These are phyloP conservation scores for Aspergillus sp. DNA, from an alignment of 2,329 filamentous ascomycete species.

Conservation along the genomic window DNA sequence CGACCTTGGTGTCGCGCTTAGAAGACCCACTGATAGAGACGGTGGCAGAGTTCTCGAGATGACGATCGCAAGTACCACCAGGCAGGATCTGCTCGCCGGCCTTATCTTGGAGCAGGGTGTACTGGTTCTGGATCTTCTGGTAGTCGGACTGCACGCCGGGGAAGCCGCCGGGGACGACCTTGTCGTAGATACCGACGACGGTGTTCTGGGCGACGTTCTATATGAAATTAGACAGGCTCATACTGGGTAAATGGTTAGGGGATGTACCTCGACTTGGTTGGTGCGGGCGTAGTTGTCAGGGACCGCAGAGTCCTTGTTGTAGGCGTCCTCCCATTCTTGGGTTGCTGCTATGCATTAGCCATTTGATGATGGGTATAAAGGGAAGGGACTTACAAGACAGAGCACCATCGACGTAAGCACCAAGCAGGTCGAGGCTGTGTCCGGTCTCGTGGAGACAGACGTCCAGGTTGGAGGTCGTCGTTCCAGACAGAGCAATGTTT, in stretches of 20 bases:
- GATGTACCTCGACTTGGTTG: constrained; percentile 5
- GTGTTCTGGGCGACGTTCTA: constrained; percentile 12
- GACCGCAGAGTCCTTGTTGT: constrained; percentile 1
- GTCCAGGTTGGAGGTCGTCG: not conserved
- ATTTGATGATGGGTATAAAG: not conserved
- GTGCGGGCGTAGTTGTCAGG: constrained; percentile 7
- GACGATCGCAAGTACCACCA: constrained; percentile 7
- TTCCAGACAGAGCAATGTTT: constrained; percentile 6
- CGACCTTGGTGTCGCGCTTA: not conserved
- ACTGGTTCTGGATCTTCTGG: constrained; percentile 6
- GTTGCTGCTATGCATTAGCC: not conserved
- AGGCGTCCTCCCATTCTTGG: constrained; percentile 5
- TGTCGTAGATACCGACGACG: constrained; percentile 7
- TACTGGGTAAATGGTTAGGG: not conserved
- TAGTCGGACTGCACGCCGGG: constrained; percentile 2
- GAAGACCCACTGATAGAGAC: not conserved
- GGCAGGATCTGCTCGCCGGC: constrained; percentile 4
- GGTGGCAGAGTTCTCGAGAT: constrained; percentile 5
- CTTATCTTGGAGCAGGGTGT: not conserved
- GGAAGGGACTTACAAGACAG: constrained; percentile 1
- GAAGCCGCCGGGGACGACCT: constrained; percentile 1
- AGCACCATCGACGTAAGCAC: not conserved
- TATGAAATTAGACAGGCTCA: not conserved
- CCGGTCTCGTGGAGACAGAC: constrained; percentile 8
- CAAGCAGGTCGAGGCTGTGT: constrained; percentile 7